Base-by-base conservation (phyloP, 169 alveolate genomes). In the Plasmodium cynomolgi region DNA sequence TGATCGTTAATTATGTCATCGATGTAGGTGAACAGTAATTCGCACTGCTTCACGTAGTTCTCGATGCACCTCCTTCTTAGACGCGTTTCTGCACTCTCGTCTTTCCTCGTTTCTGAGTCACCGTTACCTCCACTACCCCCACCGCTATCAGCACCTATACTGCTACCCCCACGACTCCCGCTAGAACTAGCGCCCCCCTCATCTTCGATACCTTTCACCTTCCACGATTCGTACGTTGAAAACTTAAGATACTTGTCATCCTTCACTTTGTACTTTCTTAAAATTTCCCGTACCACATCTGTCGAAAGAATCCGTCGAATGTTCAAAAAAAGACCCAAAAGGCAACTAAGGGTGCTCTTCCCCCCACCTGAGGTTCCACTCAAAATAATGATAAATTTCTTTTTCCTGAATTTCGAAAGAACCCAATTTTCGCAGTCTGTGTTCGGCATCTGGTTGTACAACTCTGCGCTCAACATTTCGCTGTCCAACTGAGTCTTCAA, bases 171-270 rank as follows among this genome's bases (percentile, higher is more conserved):
- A 56, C 26, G 15, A 1, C 37, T 41, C 3, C 9, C 33, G 3
- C 54, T 58, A 13, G 29, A 34, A 3, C 81, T 37, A 1, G 1
- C 26, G 20, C 29, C 31, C 62, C 68, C 83, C 15, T 84, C 92
- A 37, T 84, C 92, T 3, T 88, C 90, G 72, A 37, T 79, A 6
- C 7, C 56, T 47, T 17, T 41, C 47, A 90, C 33, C 73, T 62
- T 90, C 94, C 94, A 90, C 31, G 90, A 90, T 80, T 90, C 94
- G 54, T 90, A 90, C 20, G 94, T 90, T 23, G 94, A 90, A 62
- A 34, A 90, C 15, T 80, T 80, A 58, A 90, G 94, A 80, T 29
- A 90, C 54, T 41, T 79, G 17, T 80, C 90, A 80, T 79, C 74
- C 34, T 80, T 58, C 72, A 81, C 26, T 26, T 90, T 26, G 82